Conservation (phyloP, 2,329 filamentous ascomycete species). For the Dryadomyces quercivorus region DNA sequence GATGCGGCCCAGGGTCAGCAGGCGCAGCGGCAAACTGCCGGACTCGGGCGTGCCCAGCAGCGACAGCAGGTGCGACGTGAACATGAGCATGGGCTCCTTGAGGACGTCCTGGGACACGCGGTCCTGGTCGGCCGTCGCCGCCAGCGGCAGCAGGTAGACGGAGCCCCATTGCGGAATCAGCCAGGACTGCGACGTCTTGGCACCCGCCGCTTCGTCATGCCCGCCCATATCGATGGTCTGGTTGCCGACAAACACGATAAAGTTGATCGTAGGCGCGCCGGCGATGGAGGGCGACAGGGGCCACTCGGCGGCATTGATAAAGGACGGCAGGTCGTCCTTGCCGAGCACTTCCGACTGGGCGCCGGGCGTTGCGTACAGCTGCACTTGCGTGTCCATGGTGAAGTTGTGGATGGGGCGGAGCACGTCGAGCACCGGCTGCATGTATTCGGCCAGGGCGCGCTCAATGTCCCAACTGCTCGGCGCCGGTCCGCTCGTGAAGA, state of each 20-base stretch:
- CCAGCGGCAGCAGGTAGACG: constrained; percentile 45
- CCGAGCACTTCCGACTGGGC: constrained; percentile 53
- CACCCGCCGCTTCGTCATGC: not conserved
- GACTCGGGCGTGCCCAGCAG: constrained; percentile 75
- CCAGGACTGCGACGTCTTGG: constrained; percentile 53
- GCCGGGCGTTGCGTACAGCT: constrained; percentile 73
- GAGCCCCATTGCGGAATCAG: constrained; percentile 92
- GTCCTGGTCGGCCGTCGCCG: constrained; percentile 21
- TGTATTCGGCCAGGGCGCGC: constrained; percentile 64
- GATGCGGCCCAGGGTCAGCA: constrained; percentile 76
- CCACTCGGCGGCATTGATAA: constrained; percentile 98
- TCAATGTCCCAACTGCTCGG: constrained; percentile 92
- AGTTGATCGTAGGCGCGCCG: constrained; percentile 86
- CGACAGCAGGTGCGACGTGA: constrained; percentile 80
- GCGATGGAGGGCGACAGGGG: constrained; percentile 90
- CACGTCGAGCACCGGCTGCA: constrained; percentile 68
- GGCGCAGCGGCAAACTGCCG: constrained; percentile 71
- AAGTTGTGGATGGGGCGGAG: constrained; percentile 84
- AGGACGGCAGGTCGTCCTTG: constrained; percentile 81
- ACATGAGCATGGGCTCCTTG: constrained; percentile 72
- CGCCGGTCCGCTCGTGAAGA: constrained; percentile 68
- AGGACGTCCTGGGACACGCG: constrained; percentile 55
- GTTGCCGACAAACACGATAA: constrained; percentile 80
- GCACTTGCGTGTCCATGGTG: constrained; percentile 90
- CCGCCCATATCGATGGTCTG: constrained; percentile 46